A percentile compares a stretch with the other conserved stretches of the same genome.
phyloP scores from a whole-genome alignment of 768 basidiomycete species.

The Trametopsis cervina region DNA sequence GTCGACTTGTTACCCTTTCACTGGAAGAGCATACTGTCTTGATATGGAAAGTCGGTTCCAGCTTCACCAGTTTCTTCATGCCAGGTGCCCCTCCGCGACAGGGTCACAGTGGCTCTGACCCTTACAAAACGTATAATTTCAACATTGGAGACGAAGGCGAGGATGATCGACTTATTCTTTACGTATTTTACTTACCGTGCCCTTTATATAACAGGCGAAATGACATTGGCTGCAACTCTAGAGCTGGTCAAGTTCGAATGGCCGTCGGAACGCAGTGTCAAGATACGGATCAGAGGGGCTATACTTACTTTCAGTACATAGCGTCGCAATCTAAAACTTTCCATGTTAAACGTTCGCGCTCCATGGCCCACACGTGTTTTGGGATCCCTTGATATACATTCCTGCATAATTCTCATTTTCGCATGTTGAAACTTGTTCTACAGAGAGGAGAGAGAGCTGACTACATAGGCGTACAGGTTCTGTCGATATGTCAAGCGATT shows the following conservation, averaged over 20 bases:
- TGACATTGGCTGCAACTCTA: conserved; percentile 58
- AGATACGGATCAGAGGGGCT: conserved; percentile 75
- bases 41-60: conserved; percentile 95
- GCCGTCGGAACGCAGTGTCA: conserved; percentile 77
- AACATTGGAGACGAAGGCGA: conserved; percentile 81
- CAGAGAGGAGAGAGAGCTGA: too few relatives aligned
- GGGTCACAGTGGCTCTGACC: conserved; percentile 72
- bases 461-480: too few relatives aligned
- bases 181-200: neutral
- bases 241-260: conserved; percentile 79
- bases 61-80: conserved; percentile 84
- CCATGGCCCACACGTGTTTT: too few relatives aligned
- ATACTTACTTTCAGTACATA: conserved; percentile 82
- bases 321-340: too few relatives aligned
- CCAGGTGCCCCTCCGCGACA: conserved; percentile 90
- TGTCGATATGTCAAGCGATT: too few relatives aligned
- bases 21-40: conserved; percentile 78
- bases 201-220: conserved; percentile 35
- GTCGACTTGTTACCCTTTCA: conserved; percentile 81
- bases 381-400: too few relatives aligned
- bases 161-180: neutral
- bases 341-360: too few relatives aligned
- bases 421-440: neutral
- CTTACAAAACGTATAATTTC: conserved; percentile 85
- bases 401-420: neutral